Conservation (phyloP, 495 filamentous ascomycete genomes). For the Copromyces sp. region DNA sequence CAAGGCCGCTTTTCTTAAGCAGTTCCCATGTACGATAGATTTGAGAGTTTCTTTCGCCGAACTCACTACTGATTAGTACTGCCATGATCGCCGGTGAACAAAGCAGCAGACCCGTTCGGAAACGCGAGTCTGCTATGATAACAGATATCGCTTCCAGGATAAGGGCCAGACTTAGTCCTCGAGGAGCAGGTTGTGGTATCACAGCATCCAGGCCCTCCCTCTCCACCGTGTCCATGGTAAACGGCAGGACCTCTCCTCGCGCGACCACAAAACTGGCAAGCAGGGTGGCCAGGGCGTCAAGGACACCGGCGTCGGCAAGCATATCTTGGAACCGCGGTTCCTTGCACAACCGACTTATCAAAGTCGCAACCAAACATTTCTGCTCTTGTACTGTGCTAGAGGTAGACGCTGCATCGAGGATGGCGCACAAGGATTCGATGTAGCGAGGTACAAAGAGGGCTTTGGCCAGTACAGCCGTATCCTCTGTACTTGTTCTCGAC, state of each 20-base stretch:
- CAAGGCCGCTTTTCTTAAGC: conserved; percentile 24
- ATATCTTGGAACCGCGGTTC: conserved; percentile 58
- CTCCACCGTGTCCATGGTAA: conserved; percentile 34
- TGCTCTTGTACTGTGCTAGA: conserved; percentile 47
- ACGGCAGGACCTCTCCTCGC: conserved; percentile 55
- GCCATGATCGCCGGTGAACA: conserved; percentile 67
- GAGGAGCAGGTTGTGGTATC: conserved; percentile 48
- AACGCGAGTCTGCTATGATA: conserved; percentile 71
- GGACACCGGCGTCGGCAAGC: conserved; percentile 58
- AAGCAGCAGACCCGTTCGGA: conserved; percentile 65
- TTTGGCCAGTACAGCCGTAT: conserved; percentile 40
- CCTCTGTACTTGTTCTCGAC: conserved; percentile 16
- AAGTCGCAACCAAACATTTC: conserved; percentile 48
- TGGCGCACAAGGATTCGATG: conserved; percentile 47
- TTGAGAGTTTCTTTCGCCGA: conserved; percentile 14
- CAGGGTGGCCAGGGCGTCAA: conserved; percentile 70
- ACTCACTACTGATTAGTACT: conserved; percentile 47
- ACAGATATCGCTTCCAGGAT: conserved; percentile 72
- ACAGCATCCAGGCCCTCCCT: conserved; percentile 33
- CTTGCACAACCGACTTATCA: conserved; percentile 55
- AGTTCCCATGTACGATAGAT: conserved; percentile 21
- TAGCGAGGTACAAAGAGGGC: conserved; percentile 51
- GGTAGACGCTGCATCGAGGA: conserved; percentile 52
- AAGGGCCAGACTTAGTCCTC: conserved; percentile 49
- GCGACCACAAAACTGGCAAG: conserved; percentile 63